A percentile compares a stretch with the other conserved stretches of the same genome.
Conservation (phyloP, 805 yeast species). For the Wickerhamiella brachini region DNA sequence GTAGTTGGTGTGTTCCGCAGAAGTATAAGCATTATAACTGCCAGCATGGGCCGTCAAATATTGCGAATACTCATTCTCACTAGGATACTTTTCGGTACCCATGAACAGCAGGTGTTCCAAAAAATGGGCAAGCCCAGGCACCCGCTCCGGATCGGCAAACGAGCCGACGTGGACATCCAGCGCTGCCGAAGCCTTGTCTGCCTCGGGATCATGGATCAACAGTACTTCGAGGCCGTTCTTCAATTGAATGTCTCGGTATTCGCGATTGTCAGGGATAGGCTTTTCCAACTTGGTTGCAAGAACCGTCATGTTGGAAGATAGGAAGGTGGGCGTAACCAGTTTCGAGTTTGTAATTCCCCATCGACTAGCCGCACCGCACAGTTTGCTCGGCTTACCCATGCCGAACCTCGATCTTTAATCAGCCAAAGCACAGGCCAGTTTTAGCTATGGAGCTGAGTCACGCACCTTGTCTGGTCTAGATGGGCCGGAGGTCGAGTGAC, state of each 20-base stretch:
- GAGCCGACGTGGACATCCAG: conserved; percentile 72
- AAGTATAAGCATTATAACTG: conserved; percentile 81
- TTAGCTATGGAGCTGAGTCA: no score
- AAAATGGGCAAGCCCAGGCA: conserved; percentile 79
- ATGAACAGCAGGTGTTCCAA: conserved; percentile 75
- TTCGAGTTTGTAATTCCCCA: background rate
- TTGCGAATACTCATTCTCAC: conserved; percentile 58
- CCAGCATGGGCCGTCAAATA: conserved; percentile 79
- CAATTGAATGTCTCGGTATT: conserved; percentile 52
- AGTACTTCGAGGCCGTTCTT: conserved; percentile 58
- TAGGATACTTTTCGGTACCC: conserved; percentile 68
- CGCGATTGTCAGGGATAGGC: conserved; percentile 50
- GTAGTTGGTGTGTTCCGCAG: conserved; percentile 79
- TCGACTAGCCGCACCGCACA: background rate
- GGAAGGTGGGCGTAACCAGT: background rate
- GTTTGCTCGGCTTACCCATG: background rate
- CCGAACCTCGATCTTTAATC: background rate
- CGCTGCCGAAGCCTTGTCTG: conserved; percentile 52
- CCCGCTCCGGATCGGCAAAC: conserved; percentile 52
- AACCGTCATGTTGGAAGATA: background rate
- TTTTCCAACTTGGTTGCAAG: conserved; percentile 25
- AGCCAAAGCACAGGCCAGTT: background rate
- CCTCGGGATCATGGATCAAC: conserved; percentile 61
- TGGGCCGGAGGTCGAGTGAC: no score
- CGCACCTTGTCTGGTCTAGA: no score